Evolutionary conservation across 1,284 basidiomycete genomes (phyloP).

Genomic region (Ganoderma lucidum): DNA sequence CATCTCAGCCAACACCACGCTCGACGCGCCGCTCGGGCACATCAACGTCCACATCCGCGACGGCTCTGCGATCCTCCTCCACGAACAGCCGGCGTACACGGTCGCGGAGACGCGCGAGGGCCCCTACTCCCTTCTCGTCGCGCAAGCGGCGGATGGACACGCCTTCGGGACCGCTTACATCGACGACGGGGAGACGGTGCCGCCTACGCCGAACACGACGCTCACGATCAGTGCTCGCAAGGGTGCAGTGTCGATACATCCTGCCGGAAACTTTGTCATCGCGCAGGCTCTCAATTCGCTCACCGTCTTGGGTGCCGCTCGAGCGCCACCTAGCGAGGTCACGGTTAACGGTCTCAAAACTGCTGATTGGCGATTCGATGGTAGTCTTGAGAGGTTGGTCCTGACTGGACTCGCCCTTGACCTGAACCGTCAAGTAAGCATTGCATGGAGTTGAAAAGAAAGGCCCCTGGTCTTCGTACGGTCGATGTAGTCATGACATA

Average conservation of each 20-base stretch:
- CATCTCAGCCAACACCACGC: constrained; percentile 49
- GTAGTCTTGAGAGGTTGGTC: constrained; percentile 28
- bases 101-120: constrained; percentile 61
- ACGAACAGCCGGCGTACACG: constrained; percentile 64
- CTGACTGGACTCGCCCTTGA: constrained; percentile 27
- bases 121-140: constrained; percentile 64
- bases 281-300: constrained; percentile 41
- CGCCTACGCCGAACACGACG: constrained; percentile 56
- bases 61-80: constrained; percentile 63
- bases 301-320: constrained; percentile 45
- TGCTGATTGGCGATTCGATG: constrained; percentile 30
- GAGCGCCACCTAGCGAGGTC: constrained; percentile 35
- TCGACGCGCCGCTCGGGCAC: constrained; percentile 67
- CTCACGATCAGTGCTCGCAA: constrained; percentile 50
- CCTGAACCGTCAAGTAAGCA: constrained; percentile 23
- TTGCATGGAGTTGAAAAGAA: constrained; percentile 26
- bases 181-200: constrained; percentile 69
- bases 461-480: no score
- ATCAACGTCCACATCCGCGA: constrained; percentile 76
- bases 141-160: constrained; percentile 51
- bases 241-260: constrained; percentile 46
- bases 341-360: constrained; percentile 21
- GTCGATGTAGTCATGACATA: no score
- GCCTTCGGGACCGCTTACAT: constrained; percentile 69
- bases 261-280: constrained; percentile 44